A percentile compares a stretch with the other conserved stretches of the same genome.
These are phyloP conservation scores for Aurinia saxatilis DNA, from an alignment of 345 rosid genomes.

Conservation along the genomic window DNA sequence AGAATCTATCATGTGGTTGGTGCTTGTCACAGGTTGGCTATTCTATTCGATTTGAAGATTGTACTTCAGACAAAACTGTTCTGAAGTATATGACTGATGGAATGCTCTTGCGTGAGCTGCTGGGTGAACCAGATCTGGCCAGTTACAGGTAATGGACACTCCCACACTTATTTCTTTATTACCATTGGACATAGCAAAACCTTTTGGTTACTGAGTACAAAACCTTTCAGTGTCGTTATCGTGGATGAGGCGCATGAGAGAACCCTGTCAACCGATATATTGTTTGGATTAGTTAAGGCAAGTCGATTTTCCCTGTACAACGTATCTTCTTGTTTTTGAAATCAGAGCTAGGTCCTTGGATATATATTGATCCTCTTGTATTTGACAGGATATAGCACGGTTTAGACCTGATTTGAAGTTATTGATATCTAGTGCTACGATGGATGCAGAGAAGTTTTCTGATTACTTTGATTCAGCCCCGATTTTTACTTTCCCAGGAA, in stretches of 20 bases:
- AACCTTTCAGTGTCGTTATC: conserved; percentile 70
- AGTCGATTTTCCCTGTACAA: conserved; percentile 21
- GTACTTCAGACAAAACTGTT: conserved; percentile 92
- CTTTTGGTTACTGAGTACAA: conserved; percentile 10
- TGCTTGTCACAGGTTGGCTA: conserved; percentile 67
- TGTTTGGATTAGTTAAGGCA: conserved; percentile 93
- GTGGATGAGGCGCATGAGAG: conserved; percentile 99
- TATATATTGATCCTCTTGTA: conserved; percentile 14
- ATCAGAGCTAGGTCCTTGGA: neutral
- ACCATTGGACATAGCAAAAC: neutral
- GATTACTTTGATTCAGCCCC: conserved; percentile 96
- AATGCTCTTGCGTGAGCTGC: conserved; percentile 88
- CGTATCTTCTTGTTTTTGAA: conserved; percentile 1
- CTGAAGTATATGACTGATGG: conserved; percentile 97
- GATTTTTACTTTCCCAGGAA: conserved; percentile 91
- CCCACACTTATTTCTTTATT: neutral
- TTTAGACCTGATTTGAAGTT: conserved; percentile 81
- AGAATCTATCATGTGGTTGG: conserved; percentile 7
- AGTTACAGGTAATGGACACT: conserved; percentile 58
- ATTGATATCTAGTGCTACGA: conserved; percentile 94
- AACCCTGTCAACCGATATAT: conserved; percentile 92
- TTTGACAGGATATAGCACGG: conserved; percentile 69
- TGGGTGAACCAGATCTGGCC: conserved; percentile 90
- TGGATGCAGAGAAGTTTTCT: conserved; percentile 96
- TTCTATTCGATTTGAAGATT: conserved; percentile 96